These are phyloP conservation scores for Suillus lakei DNA, from an alignment of 768 basidiomycete genomes.

Conservation along the genomic window DNA sequence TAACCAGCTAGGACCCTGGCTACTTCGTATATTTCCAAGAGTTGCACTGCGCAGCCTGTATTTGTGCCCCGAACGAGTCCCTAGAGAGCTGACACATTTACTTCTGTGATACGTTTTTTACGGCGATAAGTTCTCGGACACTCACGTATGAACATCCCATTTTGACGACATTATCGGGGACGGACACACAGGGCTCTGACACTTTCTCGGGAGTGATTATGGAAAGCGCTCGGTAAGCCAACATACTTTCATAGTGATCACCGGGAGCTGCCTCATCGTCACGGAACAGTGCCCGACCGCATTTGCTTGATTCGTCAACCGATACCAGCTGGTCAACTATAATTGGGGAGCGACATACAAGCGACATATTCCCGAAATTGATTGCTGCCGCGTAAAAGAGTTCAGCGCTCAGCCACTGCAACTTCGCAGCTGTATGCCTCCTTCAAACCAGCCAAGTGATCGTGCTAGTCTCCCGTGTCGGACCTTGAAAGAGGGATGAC, in stretches of 20 bases:
- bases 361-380: constrained; percentile 1
- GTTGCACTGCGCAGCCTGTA: not conserved
- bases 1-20: constrained; percentile 15
- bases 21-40: not conserved
- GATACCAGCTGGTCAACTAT: not conserved
- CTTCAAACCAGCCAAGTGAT: not conserved
- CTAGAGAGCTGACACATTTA: not conserved
- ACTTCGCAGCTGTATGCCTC: not conserved
- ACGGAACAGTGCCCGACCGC: not conserved
- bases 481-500: not conserved
- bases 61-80: not conserved
- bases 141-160: not conserved
- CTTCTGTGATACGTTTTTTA: not conserved
- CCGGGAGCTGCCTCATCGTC: not conserved
- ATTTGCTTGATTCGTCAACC: not conserved
- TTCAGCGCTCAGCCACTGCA: not conserved
- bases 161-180: not conserved
- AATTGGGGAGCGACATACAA: not conserved
- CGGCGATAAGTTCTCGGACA: not conserved
- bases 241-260: not conserved
- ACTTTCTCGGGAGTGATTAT: not conserved
- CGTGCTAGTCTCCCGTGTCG: not conserved
- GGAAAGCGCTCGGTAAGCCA: not conserved
- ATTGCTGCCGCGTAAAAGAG: not conserved
- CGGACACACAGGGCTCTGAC: not conserved